Evolutionary conservation across 306 rosid species (phyloP), one percentile per base, ranked within the genome.

Genomic region (Betula pendula): DNA sequence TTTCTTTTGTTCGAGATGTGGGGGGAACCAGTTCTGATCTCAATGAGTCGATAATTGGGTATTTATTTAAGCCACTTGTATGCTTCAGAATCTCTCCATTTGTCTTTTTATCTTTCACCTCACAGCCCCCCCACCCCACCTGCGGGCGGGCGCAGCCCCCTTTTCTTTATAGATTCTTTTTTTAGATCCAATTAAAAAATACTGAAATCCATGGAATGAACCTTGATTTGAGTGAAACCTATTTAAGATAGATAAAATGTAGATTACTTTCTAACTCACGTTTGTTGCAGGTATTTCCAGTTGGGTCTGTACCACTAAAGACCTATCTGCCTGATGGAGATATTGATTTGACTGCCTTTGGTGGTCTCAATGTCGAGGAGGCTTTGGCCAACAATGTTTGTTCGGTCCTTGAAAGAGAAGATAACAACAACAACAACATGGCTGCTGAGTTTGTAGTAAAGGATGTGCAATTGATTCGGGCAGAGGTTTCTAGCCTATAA

Each of bases 321-420:
- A 68, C 73, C 11, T 68, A 68, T 22, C 55, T 68, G 73, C 73
- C 73, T 43, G 73, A 68, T 68, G 73, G 73, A 7, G 73, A 68
- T 68, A 68, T 68, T 25, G 73, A 68, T 68, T 25, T 68, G 73
- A 44, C 73, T 42, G 73, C 73, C 53, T 68, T 68, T 68, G 73
- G 73, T 44, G 22, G 6, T 44, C 53, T 68, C 22, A 68, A 68
- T 25, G 31, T 44, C 8, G 73, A 68, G 14, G 73, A 68, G 73
- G 73, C 55, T 43, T 43, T 68, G 55, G 73, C 73, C 44, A 43
- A 40, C 16, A n/a, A 44, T 5, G 73, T 68, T 68, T 68, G 19
- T 68, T 42, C 73, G 1, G 53, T 68, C 20, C 73, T 68, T 24
- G 73, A 68, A 68, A 68, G 73, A 44, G 73, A 68, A 43, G 73